phyloP scores from a whole-genome alignment of 1,284 basidiomycete species.

The Ganoderma lucidum region DNA sequence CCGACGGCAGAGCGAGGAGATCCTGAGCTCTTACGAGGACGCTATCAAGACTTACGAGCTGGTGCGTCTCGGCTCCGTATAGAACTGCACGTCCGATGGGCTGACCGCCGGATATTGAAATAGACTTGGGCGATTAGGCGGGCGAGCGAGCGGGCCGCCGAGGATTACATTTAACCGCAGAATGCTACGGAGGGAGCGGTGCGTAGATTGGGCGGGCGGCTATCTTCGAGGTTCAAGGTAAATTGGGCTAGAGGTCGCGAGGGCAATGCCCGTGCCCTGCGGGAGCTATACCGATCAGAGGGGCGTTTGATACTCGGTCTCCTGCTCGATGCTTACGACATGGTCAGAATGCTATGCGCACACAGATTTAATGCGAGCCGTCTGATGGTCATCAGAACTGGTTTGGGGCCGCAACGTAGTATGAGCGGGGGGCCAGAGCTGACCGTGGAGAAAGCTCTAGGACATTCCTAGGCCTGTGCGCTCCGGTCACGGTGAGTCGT shows the following conservation, averaged over 20 bases:
- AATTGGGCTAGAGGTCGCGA: background rate
- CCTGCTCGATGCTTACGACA: background rate
- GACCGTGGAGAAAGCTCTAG: background rate
- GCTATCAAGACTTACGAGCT: slow-evolving; percentile 38
- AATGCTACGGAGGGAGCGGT: background rate
- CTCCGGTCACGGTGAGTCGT: background rate
- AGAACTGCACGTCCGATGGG: background rate
- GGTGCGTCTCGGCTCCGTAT: slow-evolving; percentile 21
- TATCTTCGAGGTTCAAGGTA: background rate
- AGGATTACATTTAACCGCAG: slow-evolving; percentile 10
- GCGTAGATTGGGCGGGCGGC: background rate
- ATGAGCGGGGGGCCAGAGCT: background rate
- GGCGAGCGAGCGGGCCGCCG: slow-evolving; percentile 31
- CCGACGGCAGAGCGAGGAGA: slow-evolving; percentile 7
- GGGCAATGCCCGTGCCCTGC: background rate
- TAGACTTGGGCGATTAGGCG: slow-evolving; percentile 37
- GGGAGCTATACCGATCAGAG: background rate
- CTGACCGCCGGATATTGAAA: background rate
- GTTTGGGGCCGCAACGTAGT: background rate
- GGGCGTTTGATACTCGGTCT: background rate
- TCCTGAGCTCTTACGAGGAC: slow-evolving; percentile 38
- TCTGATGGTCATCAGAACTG: background rate
- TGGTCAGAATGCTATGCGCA: background rate
- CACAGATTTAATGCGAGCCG: background rate
- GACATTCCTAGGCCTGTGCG: background rate